Evolutionary conservation across 345 rosid species (phyloP).

Genomic region (Salix arbutifolia): DNA sequence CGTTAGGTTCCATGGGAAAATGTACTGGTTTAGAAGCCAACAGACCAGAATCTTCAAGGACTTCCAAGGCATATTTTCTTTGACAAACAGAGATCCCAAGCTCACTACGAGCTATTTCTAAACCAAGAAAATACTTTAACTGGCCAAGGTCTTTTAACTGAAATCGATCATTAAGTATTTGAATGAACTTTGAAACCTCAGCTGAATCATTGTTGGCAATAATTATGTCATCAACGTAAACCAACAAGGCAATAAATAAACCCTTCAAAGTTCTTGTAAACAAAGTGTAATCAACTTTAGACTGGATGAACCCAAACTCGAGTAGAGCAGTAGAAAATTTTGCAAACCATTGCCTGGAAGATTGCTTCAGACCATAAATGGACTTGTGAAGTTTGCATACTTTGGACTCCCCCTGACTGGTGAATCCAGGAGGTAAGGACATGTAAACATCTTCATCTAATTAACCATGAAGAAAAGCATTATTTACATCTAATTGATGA

Average conservation of each 20-base stretch:
- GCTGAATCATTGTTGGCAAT: not conserved
- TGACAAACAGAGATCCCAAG: too few relatives aligned
- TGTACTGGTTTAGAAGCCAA: too few relatives aligned
- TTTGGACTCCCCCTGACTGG: not conserved
- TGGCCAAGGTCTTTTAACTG: conserved; percentile 1
- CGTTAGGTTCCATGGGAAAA: too few relatives aligned
- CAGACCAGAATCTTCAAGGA: not conserved
- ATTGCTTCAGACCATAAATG: not conserved
- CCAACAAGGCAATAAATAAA: not conserved
- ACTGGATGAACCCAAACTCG: not conserved
- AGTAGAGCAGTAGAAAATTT: not conserved
- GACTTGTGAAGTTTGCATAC: not conserved
- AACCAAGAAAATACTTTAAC: not conserved
- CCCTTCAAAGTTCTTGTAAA: not conserved
- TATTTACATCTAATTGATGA: not conserved
- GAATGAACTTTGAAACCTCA: not conserved
- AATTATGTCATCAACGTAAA: not conserved
- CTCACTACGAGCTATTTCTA: too few relatives aligned
- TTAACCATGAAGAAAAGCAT: not conserved
- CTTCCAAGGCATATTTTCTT: not conserved
- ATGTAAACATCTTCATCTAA: not conserved
- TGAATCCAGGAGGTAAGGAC: not conserved
- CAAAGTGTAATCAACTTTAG: not conserved
- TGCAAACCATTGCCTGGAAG: not conserved
- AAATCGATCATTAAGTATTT: not conserved